Base-by-base conservation (phyloP, 495 filamentous ascomycete species). In the Usnea hakonensis region DNA sequence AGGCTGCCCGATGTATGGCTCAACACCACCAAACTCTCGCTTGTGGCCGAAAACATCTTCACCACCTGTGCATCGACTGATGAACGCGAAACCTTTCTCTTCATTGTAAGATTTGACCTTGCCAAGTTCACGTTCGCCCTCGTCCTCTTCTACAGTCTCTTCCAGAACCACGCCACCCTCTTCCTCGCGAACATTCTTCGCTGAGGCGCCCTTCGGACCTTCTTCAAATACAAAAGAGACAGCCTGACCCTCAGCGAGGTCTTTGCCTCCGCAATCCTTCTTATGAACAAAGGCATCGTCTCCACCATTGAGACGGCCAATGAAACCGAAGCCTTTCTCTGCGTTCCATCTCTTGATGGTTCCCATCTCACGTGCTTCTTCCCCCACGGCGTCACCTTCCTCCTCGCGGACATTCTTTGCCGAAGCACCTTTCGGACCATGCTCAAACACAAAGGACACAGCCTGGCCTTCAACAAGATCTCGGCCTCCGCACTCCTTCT, bases 31-130 rank as follows among this genome's bases (percentile, higher is more conserved):
- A 36, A 64, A 64, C 19, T 64, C 62, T 41, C 54, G 37, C 37
- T 64, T 64, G 50, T 64, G 62, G 19, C 40, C 50, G 21, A 64
- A 64, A 28, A 64, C 44, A 38, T 55, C 50, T 9, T 52, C 53
- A 17, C 54, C 54, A 23, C 61, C 54, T 0, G 28, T 19, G 36
- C 57, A 60, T 36, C 62, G 62, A 26, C 56, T 36, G 50, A 64
- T 64, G 46, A 64, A 63, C 10, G 61, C 41, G 35, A 63, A 63
- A 0, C 61, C 61, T 5, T 63, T 63, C 5, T 63, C 41, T 23
- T 63, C 61, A n/a, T 63, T 63, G 61, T 58, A 63, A 21, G 33
- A 40, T 37, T 64, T 64, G 58, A 64, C 57, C 41, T 64, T 60
- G 13, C 62, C 62, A 28, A 64, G 62, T 26, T 64, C 44, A 30